A percentile compares a stretch with the other conserved stretches of the same genome.
Evolutionary conservation across 345 rosid species (phyloP).

Genomic region (Bruguiera parviflora): DNA sequence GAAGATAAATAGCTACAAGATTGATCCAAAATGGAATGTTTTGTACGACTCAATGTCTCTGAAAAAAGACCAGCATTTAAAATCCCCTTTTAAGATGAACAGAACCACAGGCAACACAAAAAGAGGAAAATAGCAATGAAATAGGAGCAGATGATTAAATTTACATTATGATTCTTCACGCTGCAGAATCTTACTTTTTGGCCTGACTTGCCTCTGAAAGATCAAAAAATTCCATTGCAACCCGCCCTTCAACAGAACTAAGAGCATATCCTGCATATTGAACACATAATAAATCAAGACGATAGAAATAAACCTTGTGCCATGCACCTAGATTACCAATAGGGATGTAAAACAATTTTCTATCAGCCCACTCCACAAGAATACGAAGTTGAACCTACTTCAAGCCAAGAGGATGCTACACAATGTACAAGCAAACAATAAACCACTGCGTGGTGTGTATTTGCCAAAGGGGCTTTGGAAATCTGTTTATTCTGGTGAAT

Average conservation of each 20-base stretch:
- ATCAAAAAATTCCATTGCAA: slow-evolving; percentile 98
- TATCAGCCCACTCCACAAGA: too few relatives aligned
- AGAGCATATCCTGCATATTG: slow-evolving; percentile 86
- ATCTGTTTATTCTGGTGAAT: background rate
- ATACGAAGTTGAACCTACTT: too few relatives aligned
- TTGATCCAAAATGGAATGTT: background rate
- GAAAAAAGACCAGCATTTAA: background rate
- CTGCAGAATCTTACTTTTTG: slow-evolving; percentile 60
- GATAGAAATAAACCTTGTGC: too few relatives aligned
- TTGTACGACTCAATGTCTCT: too few relatives aligned
- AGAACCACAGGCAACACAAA: background rate
- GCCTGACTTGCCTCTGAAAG: slow-evolving; percentile 89
- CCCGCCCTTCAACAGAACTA: slow-evolving; percentile 95
- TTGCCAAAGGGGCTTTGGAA: background rate
- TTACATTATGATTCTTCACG: background rate
- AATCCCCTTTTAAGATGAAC: background rate
- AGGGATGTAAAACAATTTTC: too few relatives aligned
- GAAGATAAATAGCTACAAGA: background rate
- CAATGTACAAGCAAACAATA: too few relatives aligned
- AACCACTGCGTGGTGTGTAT: too few relatives aligned
- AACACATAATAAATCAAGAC: slow-evolving; percentile 14
- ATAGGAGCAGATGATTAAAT: background rate
- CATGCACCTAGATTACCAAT: too few relatives aligned
- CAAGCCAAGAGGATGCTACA: too few relatives aligned
- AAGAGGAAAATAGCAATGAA: background rate